Percentiles rank a stretch among this genome's conserved stretches.
These are phyloP conservation scores for Onygenales sp. DNA, from an alignment of 2,329 filamentous ascomycete species.

Conservation along the genomic window DNA sequence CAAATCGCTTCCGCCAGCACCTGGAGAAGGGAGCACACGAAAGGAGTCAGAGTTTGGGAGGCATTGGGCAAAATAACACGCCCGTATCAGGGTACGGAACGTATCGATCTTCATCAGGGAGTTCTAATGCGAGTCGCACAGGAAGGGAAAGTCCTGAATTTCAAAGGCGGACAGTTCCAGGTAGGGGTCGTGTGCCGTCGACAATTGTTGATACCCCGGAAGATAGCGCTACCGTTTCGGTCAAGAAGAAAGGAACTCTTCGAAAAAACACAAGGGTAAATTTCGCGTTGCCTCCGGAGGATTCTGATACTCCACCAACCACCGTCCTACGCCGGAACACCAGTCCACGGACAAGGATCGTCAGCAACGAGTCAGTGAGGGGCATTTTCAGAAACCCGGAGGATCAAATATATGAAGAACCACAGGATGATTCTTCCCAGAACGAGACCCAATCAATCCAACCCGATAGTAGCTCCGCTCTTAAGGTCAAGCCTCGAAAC, in stretches of 20 bases:
- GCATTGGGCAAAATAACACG: constrained; percentile 5
- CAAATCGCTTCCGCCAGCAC: constrained; percentile 31
- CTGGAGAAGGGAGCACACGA: constrained; percentile 35
- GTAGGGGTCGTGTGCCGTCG: neutral
- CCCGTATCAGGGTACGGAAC: constrained; percentile 1
- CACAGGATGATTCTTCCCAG: constrained; percentile 40
- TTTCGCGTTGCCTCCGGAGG: constrained; percentile 27
- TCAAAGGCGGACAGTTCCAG: neutral
- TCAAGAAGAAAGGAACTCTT: constrained; percentile 16
- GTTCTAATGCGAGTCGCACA: constrained; percentile 11
- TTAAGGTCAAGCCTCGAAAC: constrained; percentile 55
- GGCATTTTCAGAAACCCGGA: constrained; percentile 50
- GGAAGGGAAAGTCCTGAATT: constrained; percentile 6
- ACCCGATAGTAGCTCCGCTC: constrained; percentile 31
- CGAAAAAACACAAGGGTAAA: constrained; percentile 32
- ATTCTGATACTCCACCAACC: constrained; percentile 8
- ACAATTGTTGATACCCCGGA: constrained; percentile 1
- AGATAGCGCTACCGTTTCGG: constrained; percentile 2
- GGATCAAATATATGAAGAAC: constrained; percentile 75
- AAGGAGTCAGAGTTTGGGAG: constrained; percentile 30
- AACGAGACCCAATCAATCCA: constrained; percentile 17
- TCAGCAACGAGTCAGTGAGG: constrained; percentile 32
- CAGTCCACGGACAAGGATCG: constrained; percentile 19
- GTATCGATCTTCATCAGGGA: constrained; percentile 10
- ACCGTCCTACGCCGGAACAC: constrained; percentile 8